Conservation (phyloP, 2,329 filamentous ascomycete genomes). For the Harringtonia aguacate region DNA sequence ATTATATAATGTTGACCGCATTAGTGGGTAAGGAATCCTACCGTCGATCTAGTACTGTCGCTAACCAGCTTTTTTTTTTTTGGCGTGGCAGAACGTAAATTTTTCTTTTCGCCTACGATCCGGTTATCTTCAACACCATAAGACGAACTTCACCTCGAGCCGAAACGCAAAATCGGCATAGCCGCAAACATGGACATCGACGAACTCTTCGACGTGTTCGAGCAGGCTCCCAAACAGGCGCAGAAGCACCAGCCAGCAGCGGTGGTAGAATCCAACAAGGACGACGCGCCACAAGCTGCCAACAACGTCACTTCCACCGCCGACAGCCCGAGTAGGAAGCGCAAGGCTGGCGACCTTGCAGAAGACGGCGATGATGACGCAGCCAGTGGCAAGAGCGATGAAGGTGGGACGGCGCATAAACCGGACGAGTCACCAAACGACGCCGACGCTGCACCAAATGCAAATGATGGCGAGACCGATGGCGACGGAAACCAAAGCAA, state of each 20-base stretch:
- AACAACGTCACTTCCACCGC: background rate
- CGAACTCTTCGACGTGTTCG: constrained; percentile 75
- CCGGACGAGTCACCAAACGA: constrained; percentile 24
- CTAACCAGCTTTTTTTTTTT: too few species aligned
- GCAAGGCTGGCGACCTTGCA: constrained; percentile 64
- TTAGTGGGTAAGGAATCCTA: too few species aligned
- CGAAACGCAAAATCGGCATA: too few species aligned
- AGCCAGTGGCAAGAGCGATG: constrained; percentile 10
- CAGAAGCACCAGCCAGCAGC: constrained; percentile 19
- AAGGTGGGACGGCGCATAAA: constrained; percentile 14
- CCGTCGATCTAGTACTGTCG: too few species aligned
- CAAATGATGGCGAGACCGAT: constrained; percentile 18
- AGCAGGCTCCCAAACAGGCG: constrained; percentile 43
- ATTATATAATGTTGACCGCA: too few species aligned
- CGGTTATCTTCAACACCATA: too few species aligned
- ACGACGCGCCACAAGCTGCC: background rate
- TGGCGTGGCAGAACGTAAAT: too few species aligned
- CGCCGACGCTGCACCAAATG: constrained; percentile 20
- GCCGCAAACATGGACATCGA: constrained; percentile 42
- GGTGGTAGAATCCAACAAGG: constrained; percentile 34
- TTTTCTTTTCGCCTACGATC: too few species aligned
- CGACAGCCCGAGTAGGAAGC: constrained; percentile 45
- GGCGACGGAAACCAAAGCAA: constrained; percentile 42
- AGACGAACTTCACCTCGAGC: too few species aligned
- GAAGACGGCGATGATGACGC: background rate